Evolutionary conservation across 2,329 filamentous ascomycete species (phyloP), one percentile per base, ranked within the genome.

Genomic region (Fusarium domesticum): DNA sequence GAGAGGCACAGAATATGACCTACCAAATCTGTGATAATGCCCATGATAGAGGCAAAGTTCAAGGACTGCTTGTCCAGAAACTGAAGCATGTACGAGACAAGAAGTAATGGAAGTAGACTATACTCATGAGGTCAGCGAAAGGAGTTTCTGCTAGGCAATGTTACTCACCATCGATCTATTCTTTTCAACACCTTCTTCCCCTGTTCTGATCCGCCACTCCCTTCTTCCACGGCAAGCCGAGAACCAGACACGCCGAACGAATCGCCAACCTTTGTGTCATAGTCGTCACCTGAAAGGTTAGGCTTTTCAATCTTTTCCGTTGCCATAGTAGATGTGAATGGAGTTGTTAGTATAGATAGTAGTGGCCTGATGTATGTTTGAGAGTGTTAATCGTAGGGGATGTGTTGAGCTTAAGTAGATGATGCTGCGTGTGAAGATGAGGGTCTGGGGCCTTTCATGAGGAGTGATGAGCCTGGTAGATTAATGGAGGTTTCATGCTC

Each of bases 61-160:
- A 58, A 28, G 0, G 55, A 58, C 12, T 58, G 54, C 18, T 58
- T 58, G 6, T 58, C 55, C 6, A 58, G 55, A 6, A 58, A 58
- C n/a, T 58, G 55, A 1, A 58, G 25, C 14, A 53, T 58, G 4
- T 58, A 58, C 1, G 55, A 58, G 2, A 56, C 55, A 6, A 58
- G 44, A 0, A 58, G 45, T 1, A 58, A 30, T 1, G 54, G 54
- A 35, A 57, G 37, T 10, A 57, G 33, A 8, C 54, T 57, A 19
- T 11, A 20, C 5, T n/a, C n/a, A n/a, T n/a, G n/a, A n/a, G 7
- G 8, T 32, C 7, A 11, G 14, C 2, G 6, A 19, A 17, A 20
- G 4, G 6, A 17, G n/a, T n/a, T n/a, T n/a, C 7, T 18, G 15
- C 16, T 4, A 2, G n/a, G 2, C 7, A 5, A 18, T 8, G 2